phyloP scores from a whole-genome alignment of 2,329 filamentous ascomycete species.

The Coniochaeta ligniaria region DNA sequence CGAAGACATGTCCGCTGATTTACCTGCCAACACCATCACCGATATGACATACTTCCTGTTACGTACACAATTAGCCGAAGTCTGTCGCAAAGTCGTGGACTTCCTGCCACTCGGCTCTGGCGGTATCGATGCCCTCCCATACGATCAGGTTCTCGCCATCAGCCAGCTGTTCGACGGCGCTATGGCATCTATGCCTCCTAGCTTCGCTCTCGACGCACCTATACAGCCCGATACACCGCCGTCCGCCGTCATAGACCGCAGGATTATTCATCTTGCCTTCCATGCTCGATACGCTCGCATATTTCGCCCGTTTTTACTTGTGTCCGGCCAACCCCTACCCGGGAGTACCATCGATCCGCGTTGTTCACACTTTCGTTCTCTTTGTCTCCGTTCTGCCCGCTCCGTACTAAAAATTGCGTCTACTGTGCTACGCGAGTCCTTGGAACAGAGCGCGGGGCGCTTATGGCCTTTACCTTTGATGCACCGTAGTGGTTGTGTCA shows the following conservation, averaged over 20 bases:
- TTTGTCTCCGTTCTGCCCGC: slow-evolving; percentile 17
- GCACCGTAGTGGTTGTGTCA: slow-evolving; percentile 4
- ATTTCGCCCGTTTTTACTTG: slow-evolving; percentile 18
- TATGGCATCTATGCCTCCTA: slow-evolving; percentile 11
- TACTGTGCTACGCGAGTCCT: slow-evolving; percentile 7
- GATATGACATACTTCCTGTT: slow-evolving; percentile 29
- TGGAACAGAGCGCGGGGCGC: neutral
- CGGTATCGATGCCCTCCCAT: slow-evolving; percentile 20
- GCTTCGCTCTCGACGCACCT: slow-evolving; percentile 8
- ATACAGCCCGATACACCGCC: slow-evolving; percentile 9
- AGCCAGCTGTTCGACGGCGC: slow-evolving; percentile 18
- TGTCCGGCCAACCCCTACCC: neutral
- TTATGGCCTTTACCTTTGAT: neutral
- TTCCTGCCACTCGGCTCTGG: slow-evolving; percentile 7
- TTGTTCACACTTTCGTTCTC: slow-evolving; percentile 10
- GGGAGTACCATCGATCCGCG: slow-evolving; percentile 5
- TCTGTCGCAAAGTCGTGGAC: slow-evolving; percentile 27
- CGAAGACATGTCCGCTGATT: slow-evolving; percentile 20
- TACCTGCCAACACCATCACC: slow-evolving; percentile 23
- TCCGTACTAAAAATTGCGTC: slow-evolving; percentile 13
- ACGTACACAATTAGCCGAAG: slow-evolving; percentile 27
- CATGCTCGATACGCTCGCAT: slow-evolving; percentile 17
- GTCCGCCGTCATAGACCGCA: slow-evolving; percentile 11
- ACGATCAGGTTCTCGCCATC: slow-evolving; percentile 23
- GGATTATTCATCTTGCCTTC: slow-evolving; percentile 13